Evolutionary conservation across 805 yeast genomes (phyloP).

Genomic region (Kodamaea kaohsiungensis): DNA sequence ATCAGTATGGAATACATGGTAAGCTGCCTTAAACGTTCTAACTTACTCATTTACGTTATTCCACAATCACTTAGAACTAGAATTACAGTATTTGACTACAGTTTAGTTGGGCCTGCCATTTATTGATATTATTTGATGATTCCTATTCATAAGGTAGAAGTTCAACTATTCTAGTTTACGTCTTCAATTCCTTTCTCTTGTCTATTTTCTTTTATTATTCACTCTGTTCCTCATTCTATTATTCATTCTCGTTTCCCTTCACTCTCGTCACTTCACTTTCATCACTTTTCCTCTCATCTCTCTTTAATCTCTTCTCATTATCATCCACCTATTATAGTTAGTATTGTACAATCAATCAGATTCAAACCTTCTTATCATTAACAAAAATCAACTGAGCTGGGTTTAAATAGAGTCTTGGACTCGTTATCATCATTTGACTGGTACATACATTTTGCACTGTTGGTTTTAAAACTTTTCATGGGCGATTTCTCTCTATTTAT

Average conservation of each 20-base stretch:
- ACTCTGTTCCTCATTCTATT: not conserved
- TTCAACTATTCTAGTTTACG: too few species aligned
- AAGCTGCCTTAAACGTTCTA: too few species aligned
- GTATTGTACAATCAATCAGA: constrained; percentile 9
- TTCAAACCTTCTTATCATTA: constrained; percentile 37
- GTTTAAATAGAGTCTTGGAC: constrained; percentile 43
- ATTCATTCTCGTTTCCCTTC: not conserved
- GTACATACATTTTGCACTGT: constrained; percentile 11
- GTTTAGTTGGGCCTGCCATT: not conserved
- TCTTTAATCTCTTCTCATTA: not conserved
- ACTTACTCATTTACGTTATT: too few species aligned
- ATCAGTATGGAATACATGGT: too few species aligned
- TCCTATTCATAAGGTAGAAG: not conserved
- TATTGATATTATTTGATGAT: not conserved
- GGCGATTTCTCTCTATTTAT: not conserved
- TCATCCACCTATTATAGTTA: constrained; percentile 4
- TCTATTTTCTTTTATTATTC: not conserved
- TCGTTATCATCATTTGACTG: constrained; percentile 37
- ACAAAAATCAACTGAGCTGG: constrained; percentile 48
- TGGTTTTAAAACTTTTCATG: constrained; percentile 1
- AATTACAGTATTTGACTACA: not conserved
- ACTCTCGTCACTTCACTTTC: not conserved
- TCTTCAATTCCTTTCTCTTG: not conserved
- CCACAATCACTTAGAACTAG: too few species aligned
- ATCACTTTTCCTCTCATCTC: not conserved